These are phyloP conservation scores for Boletus insuetus DNA, from an alignment of 768 basidiomycete genomes.

Conservation along the genomic window DNA sequence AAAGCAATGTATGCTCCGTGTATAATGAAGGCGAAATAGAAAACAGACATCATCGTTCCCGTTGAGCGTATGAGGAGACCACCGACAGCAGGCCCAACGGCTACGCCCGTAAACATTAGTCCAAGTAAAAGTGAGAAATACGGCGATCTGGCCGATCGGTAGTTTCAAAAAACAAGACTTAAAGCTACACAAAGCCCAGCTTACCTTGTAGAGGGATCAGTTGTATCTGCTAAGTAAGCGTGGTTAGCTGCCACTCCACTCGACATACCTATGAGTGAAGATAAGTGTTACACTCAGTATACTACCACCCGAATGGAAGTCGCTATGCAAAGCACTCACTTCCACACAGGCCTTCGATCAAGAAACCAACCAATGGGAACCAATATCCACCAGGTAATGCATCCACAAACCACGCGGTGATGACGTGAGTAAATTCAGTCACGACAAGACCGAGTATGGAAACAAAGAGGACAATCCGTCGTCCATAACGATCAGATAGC, in stretches of 20 bases:
- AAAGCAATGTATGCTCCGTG: constrained; percentile 50
- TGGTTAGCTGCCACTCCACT: constrained; percentile 51
- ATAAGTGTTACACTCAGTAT: neutral
- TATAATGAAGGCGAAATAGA: constrained; percentile 58
- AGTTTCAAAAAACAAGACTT: neutral
- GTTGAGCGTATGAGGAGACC: constrained; percentile 60
- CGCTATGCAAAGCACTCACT: constrained; percentile 41
- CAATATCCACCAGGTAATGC: constrained; percentile 78
- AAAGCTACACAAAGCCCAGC: neutral
- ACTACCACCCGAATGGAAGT: neutral
- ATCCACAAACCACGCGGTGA: constrained; percentile 58
- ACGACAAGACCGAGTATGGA: constrained; percentile 57
- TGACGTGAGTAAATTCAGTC: constrained; percentile 63
- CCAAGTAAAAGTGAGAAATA: constrained; percentile 66
- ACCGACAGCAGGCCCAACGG: constrained; percentile 73
- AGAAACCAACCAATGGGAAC: constrained; percentile 64
- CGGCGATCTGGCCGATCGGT: constrained; percentile 45
- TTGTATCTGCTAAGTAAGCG: constrained; percentile 71
- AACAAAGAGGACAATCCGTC: constrained; percentile 62
- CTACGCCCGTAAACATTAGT: constrained; percentile 69
- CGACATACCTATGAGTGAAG: constrained; percentile 42
- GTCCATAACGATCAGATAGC: constrained; percentile 78
- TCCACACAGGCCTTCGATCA: constrained; percentile 69
- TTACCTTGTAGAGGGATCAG: constrained; percentile 53
- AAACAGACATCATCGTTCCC: constrained; percentile 56